phyloP scores from a whole-genome alignment of 2,329 filamentous ascomycete species.

The Colletotrichum musae region DNA sequence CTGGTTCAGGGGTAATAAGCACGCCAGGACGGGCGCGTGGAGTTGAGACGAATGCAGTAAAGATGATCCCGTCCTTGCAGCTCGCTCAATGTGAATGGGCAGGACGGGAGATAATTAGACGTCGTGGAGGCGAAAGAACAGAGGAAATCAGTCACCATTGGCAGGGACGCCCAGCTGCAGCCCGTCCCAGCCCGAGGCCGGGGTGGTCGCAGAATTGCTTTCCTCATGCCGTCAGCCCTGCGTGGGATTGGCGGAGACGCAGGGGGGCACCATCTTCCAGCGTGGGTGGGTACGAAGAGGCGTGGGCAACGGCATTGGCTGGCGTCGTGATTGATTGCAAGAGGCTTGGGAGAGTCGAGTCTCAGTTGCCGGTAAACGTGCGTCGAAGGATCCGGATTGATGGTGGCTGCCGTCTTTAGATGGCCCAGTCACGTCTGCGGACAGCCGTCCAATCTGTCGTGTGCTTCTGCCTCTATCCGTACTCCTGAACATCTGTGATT shows the following conservation, averaged over 20 bases:
- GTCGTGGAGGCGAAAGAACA: conserved; percentile 2
- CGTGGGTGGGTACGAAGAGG: conserved; percentile 14
- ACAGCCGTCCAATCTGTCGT: not conserved
- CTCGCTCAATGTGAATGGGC: not conserved
- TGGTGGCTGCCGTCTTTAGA: not conserved
- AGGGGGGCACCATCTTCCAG: conserved; percentile 18
- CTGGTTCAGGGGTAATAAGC: not conserved
- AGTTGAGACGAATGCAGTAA: conserved; percentile 21
- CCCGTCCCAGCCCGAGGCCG: conserved; percentile 16
- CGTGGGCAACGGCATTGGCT: conserved; percentile 24
- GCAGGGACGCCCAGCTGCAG: conserved; percentile 9
- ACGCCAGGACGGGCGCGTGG: not conserved
- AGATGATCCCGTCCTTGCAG: conserved; percentile 8
- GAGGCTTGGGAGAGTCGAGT: not conserved
- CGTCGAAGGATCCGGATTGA: conserved; percentile 15
- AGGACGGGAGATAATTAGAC: not conserved
- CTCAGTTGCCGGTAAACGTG: conserved; percentile 8
- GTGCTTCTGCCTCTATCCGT: not conserved
- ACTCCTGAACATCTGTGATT: not conserved
- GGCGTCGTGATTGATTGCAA: not conserved
- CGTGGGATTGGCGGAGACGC: conserved; percentile 31
- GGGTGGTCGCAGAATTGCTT: conserved; percentile 16
- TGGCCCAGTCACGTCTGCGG: not conserved
- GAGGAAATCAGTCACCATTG: conserved; percentile 5
- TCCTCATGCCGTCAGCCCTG: conserved; percentile 37